These are phyloP conservation scores for Clonostachys rhizophaga DNA, from an alignment of 2,329 filamentous ascomycete genomes.

Conservation along the genomic window DNA sequence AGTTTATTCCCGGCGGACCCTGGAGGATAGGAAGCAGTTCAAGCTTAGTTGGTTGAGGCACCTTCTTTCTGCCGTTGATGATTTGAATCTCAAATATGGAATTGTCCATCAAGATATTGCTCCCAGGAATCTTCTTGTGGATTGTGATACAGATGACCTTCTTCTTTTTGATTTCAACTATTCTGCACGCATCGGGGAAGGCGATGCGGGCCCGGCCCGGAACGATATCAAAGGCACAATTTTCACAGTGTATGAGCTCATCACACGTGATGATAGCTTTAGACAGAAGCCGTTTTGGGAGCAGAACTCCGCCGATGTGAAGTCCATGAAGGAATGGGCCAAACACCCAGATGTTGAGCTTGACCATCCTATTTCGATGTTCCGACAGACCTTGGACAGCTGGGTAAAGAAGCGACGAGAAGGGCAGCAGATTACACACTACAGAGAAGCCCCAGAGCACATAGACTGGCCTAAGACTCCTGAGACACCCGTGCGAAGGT, in stretches of 20 bases:
- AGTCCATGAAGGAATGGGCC: slow-evolving; percentile 17
- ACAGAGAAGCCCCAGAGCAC: neutral
- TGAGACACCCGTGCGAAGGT: neutral
- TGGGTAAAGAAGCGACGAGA: neutral
- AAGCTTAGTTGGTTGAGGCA: slow-evolving; percentile 27
- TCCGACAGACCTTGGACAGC: neutral
- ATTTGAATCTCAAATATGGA: slow-evolving; percentile 27
- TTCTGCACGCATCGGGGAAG: slow-evolving; percentile 10
- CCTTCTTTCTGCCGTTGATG: slow-evolving; percentile 25
- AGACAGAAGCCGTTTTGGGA: slow-evolving; percentile 14
- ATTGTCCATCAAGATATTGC: slow-evolving; percentile 31
- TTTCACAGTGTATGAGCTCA: slow-evolving; percentile 27
- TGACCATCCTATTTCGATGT: slow-evolving; percentile 8
- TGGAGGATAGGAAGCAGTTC: slow-evolving; percentile 18
- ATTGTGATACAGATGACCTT: slow-evolving; percentile 16
- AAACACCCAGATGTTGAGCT: slow-evolving; percentile 22
- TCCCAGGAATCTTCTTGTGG: slow-evolving; percentile 27
- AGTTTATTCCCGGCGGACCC: slow-evolving; percentile 23
- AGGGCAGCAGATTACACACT: neutral
- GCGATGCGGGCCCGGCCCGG: slow-evolving; percentile 6
- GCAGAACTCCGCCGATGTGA: neutral
- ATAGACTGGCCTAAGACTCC: neutral
- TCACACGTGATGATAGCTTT: slow-evolving; percentile 18
- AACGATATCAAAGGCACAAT: slow-evolving; percentile 22
- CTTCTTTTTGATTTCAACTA: slow-evolving; percentile 29